Evolutionary conservation across 2,329 filamentous ascomycete species (phyloP).

Genomic region (Penicillium palitans): DNA sequence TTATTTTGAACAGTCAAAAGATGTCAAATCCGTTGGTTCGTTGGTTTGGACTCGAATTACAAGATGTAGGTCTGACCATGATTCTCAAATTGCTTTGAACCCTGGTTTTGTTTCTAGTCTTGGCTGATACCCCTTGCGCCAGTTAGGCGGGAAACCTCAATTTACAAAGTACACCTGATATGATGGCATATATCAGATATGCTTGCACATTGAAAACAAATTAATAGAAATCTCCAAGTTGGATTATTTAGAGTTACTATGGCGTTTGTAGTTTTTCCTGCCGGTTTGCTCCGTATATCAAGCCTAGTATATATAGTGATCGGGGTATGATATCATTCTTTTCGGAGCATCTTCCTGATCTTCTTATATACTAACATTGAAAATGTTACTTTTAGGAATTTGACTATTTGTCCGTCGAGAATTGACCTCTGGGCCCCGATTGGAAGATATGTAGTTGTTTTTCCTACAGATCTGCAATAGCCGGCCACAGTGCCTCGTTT

Average conservation of each 20-base stretch:
- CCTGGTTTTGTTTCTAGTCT: background rate
- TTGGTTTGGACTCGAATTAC: background rate
- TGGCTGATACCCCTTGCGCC: conserved; percentile 4
- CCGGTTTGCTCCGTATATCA: background rate
- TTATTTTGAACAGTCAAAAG: background rate
- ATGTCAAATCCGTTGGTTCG: background rate
- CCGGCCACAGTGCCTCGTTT: background rate
- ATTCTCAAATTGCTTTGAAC: background rate
- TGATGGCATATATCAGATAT: background rate
- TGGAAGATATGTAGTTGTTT: background rate
- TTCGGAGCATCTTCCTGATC: background rate
- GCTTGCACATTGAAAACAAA: background rate
- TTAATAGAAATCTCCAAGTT: background rate
- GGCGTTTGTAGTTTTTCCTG: background rate
- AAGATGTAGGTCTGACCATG: background rate
- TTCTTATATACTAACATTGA: no score
- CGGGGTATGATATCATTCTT: background rate
- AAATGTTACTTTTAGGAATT: background rate
- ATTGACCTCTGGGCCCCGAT: background rate
- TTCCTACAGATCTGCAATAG: background rate
- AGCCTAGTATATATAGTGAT: no score
- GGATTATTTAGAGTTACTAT: background rate
- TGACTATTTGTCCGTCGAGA: background rate
- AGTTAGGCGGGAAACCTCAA: background rate
- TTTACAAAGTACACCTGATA: background rate